Base-by-base conservation (phyloP, 2,329 filamentous ascomycete species). In the Penicillium griseofulvum region DNA sequence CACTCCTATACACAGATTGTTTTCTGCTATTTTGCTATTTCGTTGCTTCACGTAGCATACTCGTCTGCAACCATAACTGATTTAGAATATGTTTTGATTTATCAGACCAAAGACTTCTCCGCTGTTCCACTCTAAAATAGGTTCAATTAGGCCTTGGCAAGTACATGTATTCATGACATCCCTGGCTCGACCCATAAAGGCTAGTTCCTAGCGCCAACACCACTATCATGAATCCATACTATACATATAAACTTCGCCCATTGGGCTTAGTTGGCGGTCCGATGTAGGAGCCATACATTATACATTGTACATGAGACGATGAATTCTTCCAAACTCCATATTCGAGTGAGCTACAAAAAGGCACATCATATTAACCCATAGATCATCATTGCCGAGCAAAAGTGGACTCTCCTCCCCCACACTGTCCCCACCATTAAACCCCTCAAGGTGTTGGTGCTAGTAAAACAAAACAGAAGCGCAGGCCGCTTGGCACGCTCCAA, bases 1-100 rank as follows among this genome's bases (percentile, higher is more conserved):
- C 42, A 44, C 44, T 52, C 58, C 56, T 56, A 55, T 59, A 60
- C 55, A 59, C 61, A 58, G 54, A 62, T 52, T 64, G 61, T 62
- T 58, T 50, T 51, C 62, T 58, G 52, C 53, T 64, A 51, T 42
- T 55, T 33, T 28, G 36, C 51, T 49, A 38, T 56, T 57, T 61
- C 63, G 65, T 57, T 53, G 28, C 59, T 70, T 66, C 41, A 41
- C 62, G 61, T 65, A 68, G 63, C 61, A 69, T 69, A 62, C 56
- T 63, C 61, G 59, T 57, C 57, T 49, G 46, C 51, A 63, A 63
- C 56, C 37, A 58, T 56, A 58, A 54, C 29, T 49, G 58, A 68
- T 68, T 54, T 69, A 68, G 64, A 61, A 60, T 60, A 49, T 45
- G 24, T 45, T 33, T 22, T 24, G 36, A 42, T 31, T 42, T 22